These are phyloP conservation scores for Drechslera avenae DNA, from an alignment of 2,329 filamentous ascomycete genomes.

Conservation along the genomic window DNA sequence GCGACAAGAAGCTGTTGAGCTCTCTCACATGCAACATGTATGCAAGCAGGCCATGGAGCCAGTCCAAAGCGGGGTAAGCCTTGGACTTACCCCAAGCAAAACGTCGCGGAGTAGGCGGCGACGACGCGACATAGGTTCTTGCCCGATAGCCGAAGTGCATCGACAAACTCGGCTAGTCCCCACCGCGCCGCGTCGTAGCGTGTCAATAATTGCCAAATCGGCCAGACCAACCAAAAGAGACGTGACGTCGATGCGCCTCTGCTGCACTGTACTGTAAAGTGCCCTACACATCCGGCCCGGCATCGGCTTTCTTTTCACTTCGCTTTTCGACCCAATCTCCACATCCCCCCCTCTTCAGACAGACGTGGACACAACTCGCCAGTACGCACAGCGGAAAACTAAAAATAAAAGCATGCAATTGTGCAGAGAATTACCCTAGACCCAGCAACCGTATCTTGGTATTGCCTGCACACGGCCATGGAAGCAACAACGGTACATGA, in stretches of 20 bases:
- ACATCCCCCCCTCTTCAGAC: neutral
- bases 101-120: slow-evolving; percentile 16
- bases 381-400: slow-evolving; percentile 1
- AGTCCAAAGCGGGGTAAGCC: slow-evolving; percentile 37
- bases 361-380: neutral
- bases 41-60: slow-evolving; percentile 26
- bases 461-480: neutral
- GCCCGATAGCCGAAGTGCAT: slow-evolving; percentile 27
- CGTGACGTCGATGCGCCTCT: slow-evolving; percentile 20
- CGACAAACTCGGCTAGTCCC: slow-evolving; percentile 5
- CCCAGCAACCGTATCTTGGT: no score
- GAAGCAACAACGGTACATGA: neutral
- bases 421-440: neutral
- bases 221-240: slow-evolving; percentile 5
- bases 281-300: no score
- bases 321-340: no score
- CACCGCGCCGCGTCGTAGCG: slow-evolving; percentile 22
- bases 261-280: no score
- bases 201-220: slow-evolving; percentile 8
- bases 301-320: no score
- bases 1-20: slow-evolving; percentile 32
- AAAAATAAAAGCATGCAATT: slow-evolving; percentile 1
- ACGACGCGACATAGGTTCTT: slow-evolving; percentile 7
- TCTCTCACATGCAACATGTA: slow-evolving; percentile 25
- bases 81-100: slow-evolving; percentile 17